phyloP scores from a whole-genome alignment of 768 basidiomycete genomes.

The Mrakia blollopis region DNA sequence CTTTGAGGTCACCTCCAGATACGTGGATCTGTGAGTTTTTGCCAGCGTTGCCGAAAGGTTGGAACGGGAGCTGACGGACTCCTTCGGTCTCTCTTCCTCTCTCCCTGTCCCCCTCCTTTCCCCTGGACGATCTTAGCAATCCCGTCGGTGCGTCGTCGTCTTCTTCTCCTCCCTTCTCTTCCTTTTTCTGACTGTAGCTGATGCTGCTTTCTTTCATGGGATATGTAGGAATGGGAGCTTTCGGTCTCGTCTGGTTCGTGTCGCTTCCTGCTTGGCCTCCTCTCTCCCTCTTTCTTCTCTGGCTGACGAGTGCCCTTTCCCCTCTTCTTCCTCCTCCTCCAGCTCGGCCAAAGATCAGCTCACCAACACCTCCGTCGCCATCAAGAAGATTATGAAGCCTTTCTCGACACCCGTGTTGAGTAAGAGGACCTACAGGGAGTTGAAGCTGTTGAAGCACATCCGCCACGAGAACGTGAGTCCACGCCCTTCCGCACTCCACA shows the following conservation, averaged over 20 bases:
- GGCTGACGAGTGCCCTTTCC: constrained; percentile 16
- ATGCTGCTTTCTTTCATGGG: background rate
- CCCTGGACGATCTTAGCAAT: constrained; percentile 27
- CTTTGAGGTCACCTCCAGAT: constrained; percentile 85
- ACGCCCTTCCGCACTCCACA: background rate
- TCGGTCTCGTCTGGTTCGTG: constrained; percentile 91
- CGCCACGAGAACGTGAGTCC: constrained; percentile 88
- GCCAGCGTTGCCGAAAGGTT: background rate
- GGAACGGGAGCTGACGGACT: constrained; percentile 40
- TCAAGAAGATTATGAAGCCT: constrained; percentile 99
- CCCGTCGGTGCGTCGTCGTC: constrained; percentile 15
- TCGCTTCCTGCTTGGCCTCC: constrained; percentile 28
- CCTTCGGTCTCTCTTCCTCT: constrained; percentile 23
- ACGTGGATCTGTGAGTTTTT: constrained; percentile 70
- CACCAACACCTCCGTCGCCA: constrained; percentile 86
- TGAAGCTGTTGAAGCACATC: constrained; percentile 96
- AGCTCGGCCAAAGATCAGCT: constrained; percentile 95
- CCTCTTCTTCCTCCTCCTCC: constrained; percentile 18
- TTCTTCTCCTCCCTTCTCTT: background rate
- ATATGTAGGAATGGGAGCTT: constrained; percentile 63
- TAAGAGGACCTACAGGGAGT: constrained; percentile 94
- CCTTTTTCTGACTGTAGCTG: background rate
- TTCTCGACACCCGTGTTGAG: constrained; percentile 94
- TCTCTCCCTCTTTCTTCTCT: constrained; percentile 2
- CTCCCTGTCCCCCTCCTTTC: constrained; percentile 22